A percentile compares a stretch with the other conserved stretches of the same genome.
These are phyloP conservation scores for Collybia sordida DNA, from an alignment of 768 basidiomycete genomes.

Conservation along the genomic window DNA sequence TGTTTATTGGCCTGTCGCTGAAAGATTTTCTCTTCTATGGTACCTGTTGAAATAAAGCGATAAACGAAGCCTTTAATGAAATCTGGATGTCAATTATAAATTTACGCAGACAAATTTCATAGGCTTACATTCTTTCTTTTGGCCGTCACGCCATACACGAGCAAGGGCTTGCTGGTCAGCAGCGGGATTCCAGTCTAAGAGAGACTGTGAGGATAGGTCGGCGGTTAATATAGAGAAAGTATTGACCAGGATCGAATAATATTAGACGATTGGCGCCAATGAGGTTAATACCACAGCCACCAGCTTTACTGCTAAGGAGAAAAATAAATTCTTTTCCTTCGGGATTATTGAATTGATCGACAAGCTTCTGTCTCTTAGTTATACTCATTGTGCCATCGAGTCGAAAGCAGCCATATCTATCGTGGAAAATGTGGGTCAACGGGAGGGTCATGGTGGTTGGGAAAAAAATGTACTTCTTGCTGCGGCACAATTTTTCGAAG, in stretches of 20 bases:
- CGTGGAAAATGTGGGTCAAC: neutral
- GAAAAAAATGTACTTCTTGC: conserved; percentile 64
- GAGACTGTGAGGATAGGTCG: conserved; percentile 3
- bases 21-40: conserved; percentile 99
- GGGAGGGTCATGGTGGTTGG: neutral
- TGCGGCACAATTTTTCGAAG: conserved; percentile 85
- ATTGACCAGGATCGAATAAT: conserved; percentile 86
- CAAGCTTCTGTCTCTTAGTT: conserved; percentile 89
- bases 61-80: conserved; percentile 83
- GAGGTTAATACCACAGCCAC: conserved; percentile 95
- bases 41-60: conserved; percentile 95
- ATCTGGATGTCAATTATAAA: no score
- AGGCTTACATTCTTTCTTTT: conserved; percentile 95
- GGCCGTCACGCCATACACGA: conserved; percentile 98
- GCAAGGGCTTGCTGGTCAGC: conserved; percentile 98
- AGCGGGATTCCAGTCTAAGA: conserved; percentile 93
- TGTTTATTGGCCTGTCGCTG: conserved; percentile 97
- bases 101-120: no score
- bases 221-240: neutral
- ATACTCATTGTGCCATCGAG: conserved; percentile 96
- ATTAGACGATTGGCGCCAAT: conserved; percentile 97
- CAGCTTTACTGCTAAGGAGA: conserved; percentile 91
- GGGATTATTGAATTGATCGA: conserved; percentile 95
- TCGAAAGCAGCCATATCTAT: conserved; percentile 85
- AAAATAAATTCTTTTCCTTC: conserved; percentile 93